A percentile compares a stretch with the other conserved stretches of the same genome.
Conservation (phyloP, 257 asterid species). For the Mentha longifolia region DNA sequence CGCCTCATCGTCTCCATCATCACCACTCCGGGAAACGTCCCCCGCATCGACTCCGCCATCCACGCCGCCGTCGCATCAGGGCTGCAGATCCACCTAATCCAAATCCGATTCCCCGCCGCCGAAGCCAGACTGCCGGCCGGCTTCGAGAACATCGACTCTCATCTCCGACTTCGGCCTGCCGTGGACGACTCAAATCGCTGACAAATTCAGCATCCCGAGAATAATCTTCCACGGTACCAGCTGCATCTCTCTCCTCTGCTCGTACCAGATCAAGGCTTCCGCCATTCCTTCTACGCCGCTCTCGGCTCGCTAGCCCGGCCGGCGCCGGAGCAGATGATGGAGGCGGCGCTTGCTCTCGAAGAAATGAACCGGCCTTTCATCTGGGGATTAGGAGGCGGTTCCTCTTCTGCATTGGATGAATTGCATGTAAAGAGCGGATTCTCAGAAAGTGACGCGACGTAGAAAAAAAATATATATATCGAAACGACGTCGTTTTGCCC, state of each 20-base stretch:
- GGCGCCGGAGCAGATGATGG: conserved; percentile 3
- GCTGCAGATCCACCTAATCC: conserved; percentile 35
- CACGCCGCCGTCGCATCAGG: conserved; percentile 39
- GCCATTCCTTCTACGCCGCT: conserved; percentile 16
- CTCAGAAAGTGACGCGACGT: too few species aligned
- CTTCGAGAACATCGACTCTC: conserved; percentile 50
- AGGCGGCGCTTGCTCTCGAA: conserved; percentile 30
- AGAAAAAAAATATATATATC: too few species aligned
- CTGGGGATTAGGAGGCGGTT: conserved; percentile 36
- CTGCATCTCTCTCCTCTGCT: too few species aligned
- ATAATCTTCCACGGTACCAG: too few species aligned
- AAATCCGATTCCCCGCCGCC: conserved; percentile 43
- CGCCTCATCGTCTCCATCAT: conserved; percentile 40
- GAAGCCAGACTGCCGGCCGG: conserved; percentile 55
- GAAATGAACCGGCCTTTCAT: conserved; percentile 26
- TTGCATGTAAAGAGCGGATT: not conserved
- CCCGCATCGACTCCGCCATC: conserved; percentile 37
- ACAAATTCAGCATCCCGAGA: too few species aligned
- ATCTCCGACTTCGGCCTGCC: too few species aligned
- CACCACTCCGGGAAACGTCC: conserved; percentile 51
- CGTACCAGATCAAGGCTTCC: too few species aligned
- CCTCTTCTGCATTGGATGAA: too few species aligned
- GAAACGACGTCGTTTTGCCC: too few species aligned
- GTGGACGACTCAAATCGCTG: too few species aligned
- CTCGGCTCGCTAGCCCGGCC: conserved; percentile 35